Evolutionary conservation across 768 basidiomycete genomes (phyloP).

Genomic region (Kwoniella newhampshirensis): DNA sequence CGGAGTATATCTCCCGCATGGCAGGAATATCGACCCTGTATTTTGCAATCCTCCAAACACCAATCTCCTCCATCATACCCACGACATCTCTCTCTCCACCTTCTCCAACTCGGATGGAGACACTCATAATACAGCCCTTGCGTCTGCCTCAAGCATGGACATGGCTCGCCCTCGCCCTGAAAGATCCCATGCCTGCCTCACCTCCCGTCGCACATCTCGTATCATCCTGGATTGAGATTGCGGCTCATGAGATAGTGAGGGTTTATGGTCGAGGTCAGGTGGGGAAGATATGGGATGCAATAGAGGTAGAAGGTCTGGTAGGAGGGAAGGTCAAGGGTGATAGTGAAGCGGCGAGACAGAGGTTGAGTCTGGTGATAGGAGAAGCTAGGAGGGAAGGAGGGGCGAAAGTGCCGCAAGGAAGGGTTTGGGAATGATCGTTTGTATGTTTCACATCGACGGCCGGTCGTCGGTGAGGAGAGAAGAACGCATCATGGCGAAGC

Average conservation of each 20-base stretch:
- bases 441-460: too few species aligned
- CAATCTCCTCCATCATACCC: conserved; percentile 32
- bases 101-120: conserved; percentile 32
- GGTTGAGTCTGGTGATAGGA: conserved; percentile 25
- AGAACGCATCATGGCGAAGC: too few species aligned
- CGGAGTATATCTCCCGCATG: conserved; percentile 68
- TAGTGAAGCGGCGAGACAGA: conserved; percentile 33
- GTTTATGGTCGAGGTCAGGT: conserved; percentile 40
- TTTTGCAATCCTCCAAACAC: conserved; percentile 64
- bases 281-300: conserved; percentile 41
- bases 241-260: conserved; percentile 28
- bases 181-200: conserved; percentile 24
- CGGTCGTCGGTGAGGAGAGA: too few species aligned
- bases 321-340: conserved; percentile 32
- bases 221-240: conserved; percentile 34
- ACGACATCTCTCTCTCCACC: conserved; percentile 26
- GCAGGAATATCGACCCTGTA: conserved; percentile 83
- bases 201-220: conserved; percentile 39
- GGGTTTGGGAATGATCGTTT: conserved; percentile 16
- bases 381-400: conserved; percentile 6
- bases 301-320: conserved; percentile 36
- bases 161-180: conserved; percentile 40
- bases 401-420: conserved; percentile 5
- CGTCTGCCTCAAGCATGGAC: conserved; percentile 45
- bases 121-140: conserved; percentile 30